A percentile compares a stretch with the other conserved stretches of the same genome.
Conservation (phyloP, 495 filamentous ascomycete genomes). For the Echria macrotheca region DNA sequence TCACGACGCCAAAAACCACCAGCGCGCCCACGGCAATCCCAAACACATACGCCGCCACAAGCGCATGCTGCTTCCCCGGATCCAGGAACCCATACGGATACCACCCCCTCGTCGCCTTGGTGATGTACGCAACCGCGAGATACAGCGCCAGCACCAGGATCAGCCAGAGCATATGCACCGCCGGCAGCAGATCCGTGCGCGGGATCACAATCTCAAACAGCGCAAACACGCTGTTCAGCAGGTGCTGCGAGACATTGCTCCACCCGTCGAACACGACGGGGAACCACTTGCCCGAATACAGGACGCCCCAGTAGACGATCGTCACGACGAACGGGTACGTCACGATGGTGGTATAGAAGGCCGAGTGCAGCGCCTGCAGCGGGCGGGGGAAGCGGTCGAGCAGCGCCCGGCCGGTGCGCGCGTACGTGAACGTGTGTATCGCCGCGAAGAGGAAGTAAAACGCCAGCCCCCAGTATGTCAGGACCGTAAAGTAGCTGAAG, state of each 20-base stretch:
- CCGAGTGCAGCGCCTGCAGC: slow-evolving; percentile 59
- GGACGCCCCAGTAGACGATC: slow-evolving; percentile 56
- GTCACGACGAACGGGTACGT: slow-evolving; percentile 67
- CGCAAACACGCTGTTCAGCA: slow-evolving; percentile 65
- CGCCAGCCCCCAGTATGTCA: slow-evolving; percentile 71
- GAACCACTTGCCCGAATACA: slow-evolving; percentile 53
- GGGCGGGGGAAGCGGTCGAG: slow-evolving; percentile 56
- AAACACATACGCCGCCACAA: slow-evolving; percentile 52
- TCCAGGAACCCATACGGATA: slow-evolving; percentile 75
- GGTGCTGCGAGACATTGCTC: slow-evolving; percentile 72
- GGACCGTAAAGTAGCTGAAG: slow-evolving; percentile 78
- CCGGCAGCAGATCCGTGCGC: slow-evolving; percentile 52
- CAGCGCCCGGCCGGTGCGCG: slow-evolving; percentile 46
- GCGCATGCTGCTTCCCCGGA: slow-evolving; percentile 35
- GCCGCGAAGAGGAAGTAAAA: slow-evolving; percentile 68
- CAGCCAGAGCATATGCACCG: slow-evolving; percentile 51
- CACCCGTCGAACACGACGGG: slow-evolving; percentile 47
- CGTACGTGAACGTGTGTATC: slow-evolving; percentile 63
- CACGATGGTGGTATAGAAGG: slow-evolving; percentile 61
- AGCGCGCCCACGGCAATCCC: slow-evolving; percentile 60
- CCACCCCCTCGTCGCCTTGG: slow-evolving; percentile 59
- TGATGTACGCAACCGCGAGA: slow-evolving; percentile 69
- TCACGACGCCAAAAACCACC: slow-evolving; percentile 55
- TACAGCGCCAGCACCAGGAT: slow-evolving; percentile 64
- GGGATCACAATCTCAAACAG: slow-evolving; percentile 67